These are phyloP conservation scores for Macaranga tanarius DNA, from an alignment of 441 rosid genomes.

Conservation along the genomic window DNA sequence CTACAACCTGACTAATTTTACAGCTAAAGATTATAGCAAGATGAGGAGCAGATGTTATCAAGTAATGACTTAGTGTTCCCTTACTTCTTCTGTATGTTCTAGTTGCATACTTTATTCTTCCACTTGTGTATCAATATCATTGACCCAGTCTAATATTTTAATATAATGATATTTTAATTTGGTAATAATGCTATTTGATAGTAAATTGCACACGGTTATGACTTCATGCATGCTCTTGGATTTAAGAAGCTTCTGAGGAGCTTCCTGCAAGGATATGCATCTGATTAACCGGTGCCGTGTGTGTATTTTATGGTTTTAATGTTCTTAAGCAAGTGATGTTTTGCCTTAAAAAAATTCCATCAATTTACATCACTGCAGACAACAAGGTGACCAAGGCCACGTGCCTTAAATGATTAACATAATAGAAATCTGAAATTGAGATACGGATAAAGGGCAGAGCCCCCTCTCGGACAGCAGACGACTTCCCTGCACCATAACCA, in stretches of 20 bases:
- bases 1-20: constrained; percentile 25
- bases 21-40: constrained; percentile 16
- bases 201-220: constrained; percentile 6
- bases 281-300: background rate
- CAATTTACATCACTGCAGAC: background rate
- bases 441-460: constrained; percentile 11
- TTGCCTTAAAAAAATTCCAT: background rate
- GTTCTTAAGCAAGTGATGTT: background rate
- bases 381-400: constrained; percentile 18
- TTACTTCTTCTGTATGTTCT: constrained; percentile 7
- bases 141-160: constrained; percentile 23
- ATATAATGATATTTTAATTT: constrained; percentile 5
- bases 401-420: constrained; percentile 8
- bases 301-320: background rate
- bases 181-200: background rate
- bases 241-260: constrained; percentile 6
- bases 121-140: constrained; percentile 28
- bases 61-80: constrained; percentile 13
- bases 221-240: background rate
- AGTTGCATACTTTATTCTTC: constrained; percentile 23
- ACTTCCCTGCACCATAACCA: constrained; percentile 3
- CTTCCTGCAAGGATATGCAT: background rate
- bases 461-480: constrained; percentile 15
- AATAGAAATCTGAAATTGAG: constrained; percentile 12
- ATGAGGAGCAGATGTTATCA: constrained; percentile 24